Percentiles rank a stretch among this genome's conserved stretches.
Evolutionary conservation across 192 early-diverging fungal species (phyloP).

Genomic region (Rhizoclosmatium sp.): DNA sequence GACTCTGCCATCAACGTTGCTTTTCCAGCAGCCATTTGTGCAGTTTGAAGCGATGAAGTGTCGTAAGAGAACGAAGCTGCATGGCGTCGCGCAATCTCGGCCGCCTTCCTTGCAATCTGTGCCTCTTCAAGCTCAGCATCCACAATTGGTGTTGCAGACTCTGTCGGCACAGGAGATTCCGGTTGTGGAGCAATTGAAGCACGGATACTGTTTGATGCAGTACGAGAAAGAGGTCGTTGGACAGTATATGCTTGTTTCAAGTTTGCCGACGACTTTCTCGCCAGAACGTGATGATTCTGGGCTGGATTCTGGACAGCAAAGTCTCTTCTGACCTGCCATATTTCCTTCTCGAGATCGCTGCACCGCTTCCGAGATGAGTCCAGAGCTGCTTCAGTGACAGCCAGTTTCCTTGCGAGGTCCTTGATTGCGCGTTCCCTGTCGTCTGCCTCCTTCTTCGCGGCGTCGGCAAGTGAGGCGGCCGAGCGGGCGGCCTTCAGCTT

Average conservation of each 20-base stretch:
- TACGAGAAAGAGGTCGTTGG: background rate
- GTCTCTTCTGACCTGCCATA: background rate
- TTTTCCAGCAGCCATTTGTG: background rate
- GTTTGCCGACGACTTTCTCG: background rate
- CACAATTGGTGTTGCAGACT: background rate
- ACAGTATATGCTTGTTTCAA: background rate
- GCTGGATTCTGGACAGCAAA: background rate
- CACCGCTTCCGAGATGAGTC: background rate
- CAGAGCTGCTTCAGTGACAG: background rate
- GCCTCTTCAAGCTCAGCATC: background rate
- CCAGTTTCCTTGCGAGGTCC: background rate
- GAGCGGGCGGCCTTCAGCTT: background rate
- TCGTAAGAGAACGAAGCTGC: slow-evolving; percentile 17
- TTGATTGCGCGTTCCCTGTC: background rate
- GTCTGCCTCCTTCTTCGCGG: background rate
- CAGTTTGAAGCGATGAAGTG: background rate
- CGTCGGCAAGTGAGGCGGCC: background rate
- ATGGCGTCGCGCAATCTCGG: slow-evolving; percentile 19
- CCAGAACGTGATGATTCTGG: background rate
- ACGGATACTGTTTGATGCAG: background rate
- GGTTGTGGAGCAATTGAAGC: background rate
- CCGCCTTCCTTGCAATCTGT: background rate
- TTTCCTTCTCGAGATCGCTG: slow-evolving; percentile 11
- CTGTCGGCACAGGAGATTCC: background rate
- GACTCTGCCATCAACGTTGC: slow-evolving; percentile 7